A percentile compares a stretch with the other conserved stretches of the same genome.
These are phyloP conservation scores for Allodekkera sacchari DNA, from an alignment of 805 yeast species.

Conservation along the genomic window DNA sequence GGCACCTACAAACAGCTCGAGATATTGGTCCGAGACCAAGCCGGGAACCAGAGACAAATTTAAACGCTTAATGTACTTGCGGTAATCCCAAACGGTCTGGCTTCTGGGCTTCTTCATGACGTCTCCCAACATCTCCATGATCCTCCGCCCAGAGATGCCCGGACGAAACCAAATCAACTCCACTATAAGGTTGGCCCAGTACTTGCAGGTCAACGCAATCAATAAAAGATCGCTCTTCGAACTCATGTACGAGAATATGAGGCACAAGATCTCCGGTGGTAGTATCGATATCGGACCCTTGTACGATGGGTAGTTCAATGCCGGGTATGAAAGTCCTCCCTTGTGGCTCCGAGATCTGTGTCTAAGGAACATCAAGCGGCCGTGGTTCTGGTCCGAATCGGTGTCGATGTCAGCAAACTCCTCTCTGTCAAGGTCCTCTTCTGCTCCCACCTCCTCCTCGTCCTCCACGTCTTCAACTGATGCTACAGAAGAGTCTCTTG, in stretches of 20 bases:
- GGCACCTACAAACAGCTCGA: conserved; percentile 58
- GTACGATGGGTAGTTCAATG: conserved; percentile 9
- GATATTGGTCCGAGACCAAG: conserved; percentile 53
- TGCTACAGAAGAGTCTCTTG: conserved; percentile 1
- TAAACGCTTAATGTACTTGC: conserved; percentile 64
- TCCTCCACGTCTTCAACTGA: conserved; percentile 6
- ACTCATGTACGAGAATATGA: conserved; percentile 57
- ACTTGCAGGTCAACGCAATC: conserved; percentile 64
- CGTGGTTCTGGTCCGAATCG: conserved; percentile 22
- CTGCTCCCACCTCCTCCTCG: conserved; percentile 18
- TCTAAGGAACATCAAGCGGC: too few species aligned
- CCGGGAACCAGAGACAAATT: conserved; percentile 71
- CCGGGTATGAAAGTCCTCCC: conserved; percentile 5
- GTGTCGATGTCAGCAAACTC: conserved; percentile 21
- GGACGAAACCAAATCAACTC: conserved; percentile 89
- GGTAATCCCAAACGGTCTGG: conserved; percentile 56
- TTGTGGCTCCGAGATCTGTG: too few species aligned
- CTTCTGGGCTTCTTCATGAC: conserved; percentile 44
- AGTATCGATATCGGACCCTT: conserved; percentile 32
- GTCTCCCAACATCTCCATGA: conserved; percentile 44
- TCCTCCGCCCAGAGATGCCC: conserved; percentile 41
- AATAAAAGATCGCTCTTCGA: conserved; percentile 52
- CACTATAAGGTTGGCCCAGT: conserved; percentile 71
- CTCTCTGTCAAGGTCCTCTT: conserved; percentile 27
- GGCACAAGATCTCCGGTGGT: conserved; percentile 55